Base-by-base conservation (phyloP, 805 yeast species). In the Teunomyces atbi region DNA sequence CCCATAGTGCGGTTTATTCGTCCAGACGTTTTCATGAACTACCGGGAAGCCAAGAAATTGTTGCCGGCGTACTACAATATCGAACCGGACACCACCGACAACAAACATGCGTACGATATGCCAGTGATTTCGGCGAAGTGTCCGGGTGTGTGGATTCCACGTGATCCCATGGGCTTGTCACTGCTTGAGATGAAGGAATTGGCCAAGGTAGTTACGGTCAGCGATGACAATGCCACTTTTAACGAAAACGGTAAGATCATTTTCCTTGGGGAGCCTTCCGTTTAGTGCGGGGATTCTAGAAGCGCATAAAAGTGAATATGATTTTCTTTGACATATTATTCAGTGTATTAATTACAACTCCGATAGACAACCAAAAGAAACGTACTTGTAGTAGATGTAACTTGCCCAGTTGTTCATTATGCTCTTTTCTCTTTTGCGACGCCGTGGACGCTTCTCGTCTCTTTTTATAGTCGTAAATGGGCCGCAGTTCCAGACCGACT, bases 71-170 rank as follows among this genome's bases (percentile, higher is more conserved):
- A 60, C 1, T 73, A 61, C 54, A 57, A 65, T 44, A 45, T 62
- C 15, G 66, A 62, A 16, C 71, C 75, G n/a, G 72, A 66, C 4
- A 74, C 65, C 12, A 69, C 61, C 16, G 82, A 80, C 47, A 73
- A 77, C 47, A 68, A 61, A 42, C 81, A 78, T 51, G 94, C 96
- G 0, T 92, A 84, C 65, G 81, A 82, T 58, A 78, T 77, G 59
- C 97, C 97, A 2, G 87, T 84, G 5, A 82, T 84, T 13, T 69
- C 80, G 21, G 84, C 84, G 0, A 63, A 73, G 38, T 78, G 87
- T 55, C 96, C 96, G 1, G 72, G 74, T n/a, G 68, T 92, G 16
- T 92, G 99, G 99, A 81, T 92, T 58, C 95, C 97, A n/a, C 71
- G 73, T 47, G 99, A 92, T 63, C 84, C 88, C 7, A 80, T 82